Evolutionary conservation across 352 stramenopile species (phyloP).

Genomic region (Phytophthora constricta): DNA sequence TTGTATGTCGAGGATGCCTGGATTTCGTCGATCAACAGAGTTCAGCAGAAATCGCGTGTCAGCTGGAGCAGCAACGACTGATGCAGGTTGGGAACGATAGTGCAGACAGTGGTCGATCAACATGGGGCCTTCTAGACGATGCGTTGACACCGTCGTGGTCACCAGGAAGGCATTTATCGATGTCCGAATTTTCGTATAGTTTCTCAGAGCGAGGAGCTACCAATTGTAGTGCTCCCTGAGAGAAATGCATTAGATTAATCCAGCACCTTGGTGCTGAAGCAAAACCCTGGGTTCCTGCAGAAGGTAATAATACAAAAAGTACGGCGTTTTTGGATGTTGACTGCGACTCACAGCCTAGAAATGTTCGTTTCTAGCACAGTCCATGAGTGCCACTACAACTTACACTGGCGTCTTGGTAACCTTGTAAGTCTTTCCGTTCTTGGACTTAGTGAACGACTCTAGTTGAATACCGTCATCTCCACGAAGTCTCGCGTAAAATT

Average conservation of each 20-base stretch:
- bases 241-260: neutral
- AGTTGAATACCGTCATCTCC: neutral
- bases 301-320: too few relatives aligned
- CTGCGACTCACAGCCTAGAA: too few relatives aligned
- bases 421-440: neutral
- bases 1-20: constrained; percentile 16
- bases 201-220: constrained; percentile 12
- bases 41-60: constrained; percentile 13
- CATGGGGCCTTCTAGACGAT: constrained; percentile 18
- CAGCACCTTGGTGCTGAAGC: too few relatives aligned
- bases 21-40: constrained; percentile 2
- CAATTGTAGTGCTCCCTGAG: constrained; percentile 4
- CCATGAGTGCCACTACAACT: too few relatives aligned
- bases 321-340: too few relatives aligned
- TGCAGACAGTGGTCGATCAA: constrained; percentile 15
- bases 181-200: constrained; percentile 14
- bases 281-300: too few relatives aligned
- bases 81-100: neutral
- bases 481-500: neutral
- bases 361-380: neutral
- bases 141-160: constrained; percentile 7
- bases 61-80: constrained; percentile 16
- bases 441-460: neutral
- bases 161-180: constrained; percentile 17
- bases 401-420: neutral